A percentile compares a stretch with the other conserved stretches of the same genome.
Conservation (phyloP, 2,329 filamentous ascomycete species). For the Leptodontidium sp. region DNA sequence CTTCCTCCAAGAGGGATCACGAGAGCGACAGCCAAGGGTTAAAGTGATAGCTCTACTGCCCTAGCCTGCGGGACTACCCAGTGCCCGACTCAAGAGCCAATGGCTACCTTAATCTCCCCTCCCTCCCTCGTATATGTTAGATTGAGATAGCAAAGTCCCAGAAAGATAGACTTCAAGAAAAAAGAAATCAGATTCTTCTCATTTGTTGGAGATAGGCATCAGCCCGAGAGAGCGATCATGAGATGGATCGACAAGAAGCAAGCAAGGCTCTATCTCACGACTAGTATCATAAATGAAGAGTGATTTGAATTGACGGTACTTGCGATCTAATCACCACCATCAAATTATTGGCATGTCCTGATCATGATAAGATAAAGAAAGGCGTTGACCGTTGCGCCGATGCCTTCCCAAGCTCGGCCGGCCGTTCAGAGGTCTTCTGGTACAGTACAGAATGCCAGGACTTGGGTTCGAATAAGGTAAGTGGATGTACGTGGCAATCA, state of each 20-base stretch:
- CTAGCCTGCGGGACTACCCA: background rate
- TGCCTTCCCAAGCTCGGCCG: background rate
- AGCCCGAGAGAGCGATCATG: no score
- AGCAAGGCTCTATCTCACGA: no score
- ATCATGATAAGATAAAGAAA: background rate
- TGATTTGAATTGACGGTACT: background rate
- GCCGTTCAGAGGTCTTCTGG: no score
- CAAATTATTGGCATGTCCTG: background rate
- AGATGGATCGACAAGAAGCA: no score
- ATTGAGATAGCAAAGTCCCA: background rate
- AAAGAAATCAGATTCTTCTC: no score
- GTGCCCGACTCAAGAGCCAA: background rate
- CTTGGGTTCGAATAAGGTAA: background rate
- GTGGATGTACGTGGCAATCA: slow-evolving; percentile 18
- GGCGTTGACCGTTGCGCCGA: background rate
- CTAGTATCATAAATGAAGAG: no score
- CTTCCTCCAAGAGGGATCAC: slow-evolving; percentile 18
- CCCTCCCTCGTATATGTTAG: no score
- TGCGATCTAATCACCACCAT: background rate
- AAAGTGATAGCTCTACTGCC: background rate
- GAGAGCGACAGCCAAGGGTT: background rate
- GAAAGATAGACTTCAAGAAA: background rate
- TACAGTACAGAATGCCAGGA: background rate
- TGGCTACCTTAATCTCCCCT: background rate
- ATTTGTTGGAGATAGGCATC: no score